phyloP scores from a whole-genome alignment of 108 stramenopile species.

The Cyclostephanos tholiformis region DNA sequence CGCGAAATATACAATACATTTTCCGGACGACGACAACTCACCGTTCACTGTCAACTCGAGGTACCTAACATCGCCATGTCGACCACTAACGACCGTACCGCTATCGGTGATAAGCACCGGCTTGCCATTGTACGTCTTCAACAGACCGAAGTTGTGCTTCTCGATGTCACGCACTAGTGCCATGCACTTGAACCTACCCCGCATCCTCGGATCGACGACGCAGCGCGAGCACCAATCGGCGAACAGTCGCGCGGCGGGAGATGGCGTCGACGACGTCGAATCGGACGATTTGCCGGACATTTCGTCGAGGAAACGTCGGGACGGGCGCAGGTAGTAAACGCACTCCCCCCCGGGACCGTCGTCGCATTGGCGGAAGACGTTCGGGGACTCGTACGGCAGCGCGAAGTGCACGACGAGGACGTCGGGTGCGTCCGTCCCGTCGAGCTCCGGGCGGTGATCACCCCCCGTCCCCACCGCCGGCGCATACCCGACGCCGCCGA shows the following conservation, averaged over 20 bases:
- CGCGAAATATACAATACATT: not conserved
- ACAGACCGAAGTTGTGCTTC: constrained; percentile 51
- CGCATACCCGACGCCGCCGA: not conserved
- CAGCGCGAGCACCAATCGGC: constrained; percentile 55
- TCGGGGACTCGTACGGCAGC: constrained; percentile 56
- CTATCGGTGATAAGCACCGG: constrained; percentile 73
- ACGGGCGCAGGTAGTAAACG: constrained; percentile 53
- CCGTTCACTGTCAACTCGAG: constrained; percentile 60
- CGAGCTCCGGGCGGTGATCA: constrained; percentile 36
- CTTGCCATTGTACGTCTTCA: constrained; percentile 65
- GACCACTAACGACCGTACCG: constrained; percentile 39
- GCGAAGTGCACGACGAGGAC: constrained; percentile 56
- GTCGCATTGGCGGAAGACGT: constrained; percentile 51
- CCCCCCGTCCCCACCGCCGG: constrained; percentile 1
- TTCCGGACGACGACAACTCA: constrained; percentile 19
- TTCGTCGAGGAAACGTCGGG: constrained; percentile 50
- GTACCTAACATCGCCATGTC: constrained; percentile 48
- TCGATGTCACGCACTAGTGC: constrained; percentile 53
- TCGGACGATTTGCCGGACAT: constrained; percentile 23
- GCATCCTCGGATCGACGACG: constrained; percentile 41
- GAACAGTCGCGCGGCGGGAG: constrained; percentile 59
- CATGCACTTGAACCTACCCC: constrained; percentile 66
- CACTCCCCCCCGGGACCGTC: constrained; percentile 56
- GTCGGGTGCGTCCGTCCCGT: constrained; percentile 43
- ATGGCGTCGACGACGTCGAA: constrained; percentile 3